Evolutionary conservation across 1,284 basidiomycete species (phyloP), one percentile per base, ranked within the genome.

Genomic region (Taiwanofungus camphoratus): DNA sequence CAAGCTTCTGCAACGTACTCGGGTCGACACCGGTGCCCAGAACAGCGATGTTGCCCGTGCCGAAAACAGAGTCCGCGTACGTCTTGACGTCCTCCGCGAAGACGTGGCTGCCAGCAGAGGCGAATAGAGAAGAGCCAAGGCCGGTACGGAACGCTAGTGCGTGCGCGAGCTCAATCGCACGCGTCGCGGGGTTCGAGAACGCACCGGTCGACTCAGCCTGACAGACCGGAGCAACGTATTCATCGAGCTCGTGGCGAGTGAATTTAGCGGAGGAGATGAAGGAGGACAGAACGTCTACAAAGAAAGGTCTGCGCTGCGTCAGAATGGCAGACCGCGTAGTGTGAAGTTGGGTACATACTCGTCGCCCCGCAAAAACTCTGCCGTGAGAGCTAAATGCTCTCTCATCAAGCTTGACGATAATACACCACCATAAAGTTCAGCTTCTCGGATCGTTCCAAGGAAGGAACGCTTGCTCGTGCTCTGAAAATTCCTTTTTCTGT

Each of bases 351-450:
- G 36, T 13, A 88, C 91, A 73, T 67, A 97, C 94, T 98, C 95
- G 65, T 99, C 92, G 41, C 92, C 94, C 50, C 86, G 82, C 56
- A 98, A 70, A 71, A 98, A 99, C 64, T 98, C 93, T 50, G 95
- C 92, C 36, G 89, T 95, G 46, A 65, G 47, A 52, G 91, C 82
- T 36, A 99, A 77, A 69, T 97, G 86, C 72, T 99, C 95, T 57
- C 94, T 76, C 31, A 85, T 79, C 55, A 98, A 73, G 52, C 79
- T 84, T 46, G 92, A 74, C 36, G 92, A 93, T 53, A 99, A 77
- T 43, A 95, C 79, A 63, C 94, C 95, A 50, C 95, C 96, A 65
- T 91, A 90, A 42, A 97, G 77, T 69, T 99, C 95, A 48, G 89
- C 82, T 67, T 97, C 92, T 53, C 95, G 84, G 52, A 94, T 82